These are phyloP conservation scores for Daedaleopsis nitida DNA, from an alignment of 768 basidiomycete genomes.

Conservation along the genomic window DNA sequence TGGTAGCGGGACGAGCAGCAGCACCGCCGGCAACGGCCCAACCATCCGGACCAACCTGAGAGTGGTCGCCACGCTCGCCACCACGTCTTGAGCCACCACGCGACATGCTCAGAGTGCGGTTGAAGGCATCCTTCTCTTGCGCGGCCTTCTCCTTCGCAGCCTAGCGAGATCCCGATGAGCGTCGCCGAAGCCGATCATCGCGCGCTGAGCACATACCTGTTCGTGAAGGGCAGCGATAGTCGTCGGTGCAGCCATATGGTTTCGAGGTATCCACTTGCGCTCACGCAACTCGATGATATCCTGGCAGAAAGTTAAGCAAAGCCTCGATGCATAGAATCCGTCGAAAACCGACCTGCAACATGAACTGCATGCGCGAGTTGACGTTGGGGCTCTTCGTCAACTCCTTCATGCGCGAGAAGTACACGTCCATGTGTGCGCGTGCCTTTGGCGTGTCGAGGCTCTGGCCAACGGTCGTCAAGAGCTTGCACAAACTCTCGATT, in stretches of 20 bases:
- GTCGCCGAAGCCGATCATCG: no score
- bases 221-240: slow-evolving; percentile 91
- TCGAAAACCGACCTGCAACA: slow-evolving; percentile 76
- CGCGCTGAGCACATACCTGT: slow-evolving; percentile 52
- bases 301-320: slow-evolving; percentile 41
- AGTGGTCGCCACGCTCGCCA: slow-evolving; percentile 59
- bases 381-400: slow-evolving; percentile 75
- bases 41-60: slow-evolving; percentile 75
- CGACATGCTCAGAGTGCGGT: slow-evolving; percentile 76
- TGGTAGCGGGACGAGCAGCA: slow-evolving; percentile 56
- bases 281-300: slow-evolving; percentile 89
- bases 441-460: slow-evolving; percentile 82
- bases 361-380: slow-evolving; percentile 88
- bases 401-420: slow-evolving; percentile 89
- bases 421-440: slow-evolving; percentile 85
- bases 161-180: slow-evolving; percentile 36
- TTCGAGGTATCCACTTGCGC: slow-evolving; percentile 78
- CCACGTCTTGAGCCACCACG: slow-evolving; percentile 91
- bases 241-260: slow-evolving; percentile 72
- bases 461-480: slow-evolving; percentile 86
- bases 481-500: slow-evolving; percentile 93
- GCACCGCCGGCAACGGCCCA: slow-evolving; percentile 67
- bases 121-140: slow-evolving; percentile 68
- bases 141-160: slow-evolving; percentile 90
- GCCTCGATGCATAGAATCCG: not conserved